Base-by-base conservation (phyloP, 1,284 basidiomycete species). In the Ceratobasidium sp. region DNA sequence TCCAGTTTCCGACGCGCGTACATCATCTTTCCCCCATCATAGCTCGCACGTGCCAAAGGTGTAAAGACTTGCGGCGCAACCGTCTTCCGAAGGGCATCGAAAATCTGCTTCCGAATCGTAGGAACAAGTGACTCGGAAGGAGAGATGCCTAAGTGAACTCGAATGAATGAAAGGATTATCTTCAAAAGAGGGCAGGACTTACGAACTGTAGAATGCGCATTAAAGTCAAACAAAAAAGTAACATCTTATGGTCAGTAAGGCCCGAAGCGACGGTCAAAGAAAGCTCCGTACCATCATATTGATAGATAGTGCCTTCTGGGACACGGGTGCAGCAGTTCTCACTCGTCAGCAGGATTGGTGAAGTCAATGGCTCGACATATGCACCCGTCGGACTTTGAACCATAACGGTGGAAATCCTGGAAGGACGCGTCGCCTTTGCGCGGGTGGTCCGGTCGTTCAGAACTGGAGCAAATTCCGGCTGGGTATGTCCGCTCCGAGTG, bases 281-380 rank as follows among this genome's bases (percentile, higher is more conserved):
- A 68, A 35, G 20, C 60, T 48, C 73, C 33, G 16, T 30, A 75
- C 73, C 73, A 65, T 75, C 73, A 41, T 75, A 75, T 33, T 75
- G 73, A 66, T 75, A 75, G 18, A 75, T 50, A n/a, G 60, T 65
- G 20, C 46, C 46, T 33, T 75, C 73, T 10, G 62, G 62, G 12
- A 65, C 16, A 14, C 73, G 46, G 14, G 48, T 23, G n/a, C 48
- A 35, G 20, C 65, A 66, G 35, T 75, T 75, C 30, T 75, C 73
- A n/a, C 60, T 65, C 14, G 73, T 62, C 18, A 75, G 62, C 33
- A 75, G 50, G 38, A 75, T 75, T 30, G 73, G 73, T n/a, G 73
- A 75, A 27, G 62, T n/a, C 30, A 75, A 35, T 1, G 73, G 48
- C 44, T 75, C 54, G 18, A 65, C n/a, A 33, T 65, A 66, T 6